phyloP scores from a whole-genome alignment of 768 basidiomycete species.

The Panaeolus cyanescens region DNA sequence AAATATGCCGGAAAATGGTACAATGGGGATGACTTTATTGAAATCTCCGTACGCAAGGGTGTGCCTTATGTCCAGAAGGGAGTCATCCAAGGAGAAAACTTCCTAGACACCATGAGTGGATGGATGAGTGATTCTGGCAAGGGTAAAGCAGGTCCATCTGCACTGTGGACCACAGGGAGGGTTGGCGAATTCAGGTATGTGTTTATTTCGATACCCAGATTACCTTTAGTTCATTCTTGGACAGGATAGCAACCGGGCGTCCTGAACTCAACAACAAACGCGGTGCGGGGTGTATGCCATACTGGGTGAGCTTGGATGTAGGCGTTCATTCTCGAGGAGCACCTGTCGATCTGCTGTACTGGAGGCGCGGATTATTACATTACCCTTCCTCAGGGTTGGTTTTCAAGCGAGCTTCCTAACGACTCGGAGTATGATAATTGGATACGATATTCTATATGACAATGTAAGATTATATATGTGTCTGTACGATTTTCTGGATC shows the following conservation, averaged over 20 bases:
- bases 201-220: not conserved
- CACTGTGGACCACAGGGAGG: conserved; percentile 40
- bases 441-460: not conserved
- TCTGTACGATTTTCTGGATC: no score
- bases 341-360: conserved; percentile 36
- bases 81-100: conserved; percentile 32
- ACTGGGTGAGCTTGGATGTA: conserved; percentile 34
- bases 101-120: conserved; percentile 27
- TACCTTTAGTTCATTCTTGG: not conserved
- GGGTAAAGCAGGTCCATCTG: conserved; percentile 17
- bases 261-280: conserved; percentile 24
- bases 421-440: not conserved
- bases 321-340: conserved; percentile 28
- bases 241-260: conserved; percentile 30
- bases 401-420: conserved; percentile 16
- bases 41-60: conserved; percentile 31
- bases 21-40: conserved; percentile 24
- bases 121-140: conserved; percentile 1
- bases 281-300: conserved; percentile 33
- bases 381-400: conserved; percentile 37
- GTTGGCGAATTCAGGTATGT: conserved; percentile 38
- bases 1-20: conserved; percentile 37
- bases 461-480: no score
- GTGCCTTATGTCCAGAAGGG: conserved; percentile 32
- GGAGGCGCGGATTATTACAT: conserved; percentile 30